Base-by-base conservation (phyloP, 352 stramenopile species). In the Blastocystis sp. region DNA sequence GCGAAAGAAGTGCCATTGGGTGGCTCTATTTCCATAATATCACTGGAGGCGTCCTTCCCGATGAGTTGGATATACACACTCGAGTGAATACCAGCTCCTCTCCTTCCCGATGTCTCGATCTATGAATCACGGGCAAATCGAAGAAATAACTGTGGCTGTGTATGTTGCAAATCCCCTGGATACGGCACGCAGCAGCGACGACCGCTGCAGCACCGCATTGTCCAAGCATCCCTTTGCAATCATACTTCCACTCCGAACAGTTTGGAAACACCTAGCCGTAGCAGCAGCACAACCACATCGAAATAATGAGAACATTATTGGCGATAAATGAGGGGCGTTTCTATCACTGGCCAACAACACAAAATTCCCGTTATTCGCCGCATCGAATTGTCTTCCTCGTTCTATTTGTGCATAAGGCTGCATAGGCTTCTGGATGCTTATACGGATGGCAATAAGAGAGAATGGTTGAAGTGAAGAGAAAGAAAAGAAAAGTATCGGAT, bases 21-120 rank as follows among this genome's bases (percentile, higher is more conserved):
- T 60, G 74, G 74, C 1, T 41, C 56, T 38, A 84, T 84, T 45
- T 84, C 74, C 74, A 84, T 84, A 40, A 84, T 69, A 84, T 67
- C 74, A 21, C 74, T 84, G 2, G 65, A 53, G 34, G 52, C 74
- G 40, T 84, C 74, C 40, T 84, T 84, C 41, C 74, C 74, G 40
- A 84, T 53, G 2, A 84, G 56, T 84, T 84, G 74, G 4, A 84
- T 3, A 84, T 84, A 84, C 34, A 84, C 74, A 17, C 74, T 84
- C n/a, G 74, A 84, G 21, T 84, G 74, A 84, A 84, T 84, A 69
- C 74, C 74, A 43, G 74, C 74, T n/a, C 74, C 74, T 67, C 74
- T 41, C 14, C 74, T 62, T 23, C 74, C 74, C 19, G 74, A 84
- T 41, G 74, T 84, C 40, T 84, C 74, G 66, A 84, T 84, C 74